phyloP scores from a whole-genome alignment of 208 protist genomes.

The Polymyxa betae region DNA sequence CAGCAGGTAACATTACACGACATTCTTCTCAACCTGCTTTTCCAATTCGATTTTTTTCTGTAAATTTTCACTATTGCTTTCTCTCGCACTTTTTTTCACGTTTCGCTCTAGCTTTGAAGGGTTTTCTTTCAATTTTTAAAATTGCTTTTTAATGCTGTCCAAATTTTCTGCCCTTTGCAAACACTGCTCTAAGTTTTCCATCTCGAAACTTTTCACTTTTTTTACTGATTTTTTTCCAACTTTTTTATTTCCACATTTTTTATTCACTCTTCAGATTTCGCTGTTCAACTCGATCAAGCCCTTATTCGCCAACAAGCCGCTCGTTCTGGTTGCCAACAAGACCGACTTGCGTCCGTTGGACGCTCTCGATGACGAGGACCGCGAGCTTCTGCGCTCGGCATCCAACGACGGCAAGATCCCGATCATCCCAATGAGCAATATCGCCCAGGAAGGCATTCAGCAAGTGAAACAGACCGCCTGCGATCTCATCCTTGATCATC shows the following conservation, averaged over 20 bases:
- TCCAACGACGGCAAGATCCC: slow-evolving; percentile 58
- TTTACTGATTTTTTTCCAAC: too few species aligned
- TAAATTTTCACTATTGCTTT: slow-evolving; percentile 2
- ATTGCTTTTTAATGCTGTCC: too few species aligned
- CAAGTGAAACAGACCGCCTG: slow-evolving; percentile 65
- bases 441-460: slow-evolving; percentile 87
- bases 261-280: slow-evolving; percentile 68
- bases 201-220: too few species aligned
- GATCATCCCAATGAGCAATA: slow-evolving; percentile 87
- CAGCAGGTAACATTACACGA: slow-evolving; percentile 77
- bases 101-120: background rate
- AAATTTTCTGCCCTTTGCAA: too few species aligned
- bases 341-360: slow-evolving; percentile 91
- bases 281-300: slow-evolving; percentile 97
- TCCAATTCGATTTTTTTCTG: background rate
- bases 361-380: slow-evolving; percentile 81
- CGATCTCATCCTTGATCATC: slow-evolving; percentile 23
- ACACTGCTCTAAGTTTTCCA: too few species aligned
- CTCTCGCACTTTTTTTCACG: slow-evolving; percentile 24
- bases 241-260: slow-evolving; percentile 40
- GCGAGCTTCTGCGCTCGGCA: slow-evolving; percentile 77
- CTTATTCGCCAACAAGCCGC: slow-evolving; percentile 98
- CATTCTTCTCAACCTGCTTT: background rate
- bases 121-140: too few species aligned
- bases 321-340: slow-evolving; percentile 99